Base-by-base conservation (phyloP, 2,329 filamentous ascomycete genomes). In the Emmonsia crescens region DNA sequence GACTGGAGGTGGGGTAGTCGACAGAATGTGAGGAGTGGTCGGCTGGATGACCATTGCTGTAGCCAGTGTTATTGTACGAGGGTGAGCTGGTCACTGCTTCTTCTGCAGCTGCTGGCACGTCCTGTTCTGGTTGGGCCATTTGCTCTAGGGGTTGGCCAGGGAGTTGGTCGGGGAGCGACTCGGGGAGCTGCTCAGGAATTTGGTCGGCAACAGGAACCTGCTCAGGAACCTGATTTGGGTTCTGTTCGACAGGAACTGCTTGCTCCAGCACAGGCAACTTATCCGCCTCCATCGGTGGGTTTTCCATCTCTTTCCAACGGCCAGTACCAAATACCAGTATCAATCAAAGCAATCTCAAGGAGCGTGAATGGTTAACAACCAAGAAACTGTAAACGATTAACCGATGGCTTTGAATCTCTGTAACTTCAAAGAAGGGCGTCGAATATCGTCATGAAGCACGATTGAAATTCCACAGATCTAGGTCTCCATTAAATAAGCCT, bases 1-100 rank as follows among this genome's bases (percentile, higher is more conserved):
- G 75, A 60, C 67, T 68, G 71, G 73, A 64, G 61, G 75, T 64
- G 63, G 76, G 69, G 68, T 77, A 72, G 63, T 78, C 76, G 52
- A 72, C 72, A 24, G 77, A 75, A 46, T 76, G 75, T 60, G 77
- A 75, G 63, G 77, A 73, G 67, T 80, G 80, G 60, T 83, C 81
- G 19, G 80, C 77, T 59, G 70, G 71, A 24, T 76, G 76, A 66
- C 78, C 74, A 70, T 79, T 77, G 63, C 73, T 75, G 64, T 76
- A 76, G 58, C 73, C 77, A 66, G 72, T 72, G 52, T 40, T 46
- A 62, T 72, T 72, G 63, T 69, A 67, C 14, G 57, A 57, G 24
- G 63, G 59, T 48, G 27, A 49, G 46, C 67, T 70, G 52, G 62
- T 64, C 65, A 63, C 61, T 56, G 66, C 65, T 64, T 78, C 74